phyloP scores from a whole-genome alignment of 2,329 filamentous ascomycete species.

The Madurella mycetomatis region DNA sequence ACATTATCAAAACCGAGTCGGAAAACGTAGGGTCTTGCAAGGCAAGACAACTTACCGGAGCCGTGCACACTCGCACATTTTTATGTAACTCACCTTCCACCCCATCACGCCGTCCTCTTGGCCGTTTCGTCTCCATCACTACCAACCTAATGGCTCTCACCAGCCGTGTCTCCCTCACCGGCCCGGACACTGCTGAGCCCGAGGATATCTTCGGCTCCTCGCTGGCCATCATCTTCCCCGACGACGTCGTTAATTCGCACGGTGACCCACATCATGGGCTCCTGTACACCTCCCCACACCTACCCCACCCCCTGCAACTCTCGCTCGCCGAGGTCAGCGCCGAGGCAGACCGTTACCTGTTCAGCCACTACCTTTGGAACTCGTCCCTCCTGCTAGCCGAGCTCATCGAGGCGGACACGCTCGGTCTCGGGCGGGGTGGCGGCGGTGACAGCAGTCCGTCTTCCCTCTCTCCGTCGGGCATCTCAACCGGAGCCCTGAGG shows the following conservation, averaged over 20 bases:
- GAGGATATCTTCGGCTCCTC: constrained; percentile 58
- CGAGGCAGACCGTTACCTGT: constrained; percentile 55
- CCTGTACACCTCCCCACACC: constrained; percentile 52
- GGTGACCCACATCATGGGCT: constrained; percentile 57
- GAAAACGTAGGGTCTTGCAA: too few relatives aligned
- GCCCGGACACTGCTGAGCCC: constrained; percentile 37
- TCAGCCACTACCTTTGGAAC: constrained; percentile 73
- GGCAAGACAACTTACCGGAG: too few relatives aligned
- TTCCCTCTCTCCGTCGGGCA: background rate
- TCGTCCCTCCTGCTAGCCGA: constrained; percentile 53
- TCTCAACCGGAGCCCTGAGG: background rate
- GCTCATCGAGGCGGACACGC: constrained; percentile 48
- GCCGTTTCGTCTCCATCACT: background rate
- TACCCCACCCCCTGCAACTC: constrained; percentile 42
- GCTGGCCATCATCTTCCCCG: constrained; percentile 62
- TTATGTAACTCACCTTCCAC: background rate
- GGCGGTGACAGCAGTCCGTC: too few relatives aligned
- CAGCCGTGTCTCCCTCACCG: constrained; percentile 40
- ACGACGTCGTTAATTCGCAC: constrained; percentile 63
- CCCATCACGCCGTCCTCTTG: background rate
- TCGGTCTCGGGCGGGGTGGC: constrained; percentile 25
- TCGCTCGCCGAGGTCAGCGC: constrained; percentile 44
- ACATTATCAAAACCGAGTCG: too few relatives aligned
- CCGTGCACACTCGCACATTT: too few relatives aligned
- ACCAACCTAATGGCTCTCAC: constrained; percentile 42